Conservation (phyloP, 2,329 filamentous ascomycete genomes). For the Trichoderma simmonsii region DNA sequence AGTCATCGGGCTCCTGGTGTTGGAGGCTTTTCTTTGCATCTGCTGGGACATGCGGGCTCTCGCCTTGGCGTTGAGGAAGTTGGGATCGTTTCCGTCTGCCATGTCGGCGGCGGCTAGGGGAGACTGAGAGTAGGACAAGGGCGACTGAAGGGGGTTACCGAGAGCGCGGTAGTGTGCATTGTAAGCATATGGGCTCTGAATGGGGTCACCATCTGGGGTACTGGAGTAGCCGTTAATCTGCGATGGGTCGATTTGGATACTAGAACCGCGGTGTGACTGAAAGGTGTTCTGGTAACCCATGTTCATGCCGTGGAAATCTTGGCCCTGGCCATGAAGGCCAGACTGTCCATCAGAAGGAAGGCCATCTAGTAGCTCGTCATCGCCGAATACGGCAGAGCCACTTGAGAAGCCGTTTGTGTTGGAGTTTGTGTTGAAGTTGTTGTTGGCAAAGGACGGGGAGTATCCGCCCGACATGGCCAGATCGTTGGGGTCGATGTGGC, state of each 20-base stretch:
- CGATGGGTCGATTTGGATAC: slow-evolving; percentile 61
- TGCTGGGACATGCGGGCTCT: slow-evolving; percentile 58
- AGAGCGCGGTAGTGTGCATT: slow-evolving; percentile 73
- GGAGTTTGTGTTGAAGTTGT: slow-evolving; percentile 55
- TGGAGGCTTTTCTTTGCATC: slow-evolving; percentile 71
- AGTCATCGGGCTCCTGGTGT: slow-evolving; percentile 75
- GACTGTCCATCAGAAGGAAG: slow-evolving; percentile 55
- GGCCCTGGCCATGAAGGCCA: slow-evolving; percentile 51
- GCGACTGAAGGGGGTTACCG: slow-evolving; percentile 46
- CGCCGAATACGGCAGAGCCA: slow-evolving; percentile 74
- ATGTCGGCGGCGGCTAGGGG: slow-evolving; percentile 46
- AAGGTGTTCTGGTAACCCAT: slow-evolving; percentile 59
- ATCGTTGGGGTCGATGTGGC: slow-evolving; percentile 79
- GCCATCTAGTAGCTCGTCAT: slow-evolving; percentile 83
- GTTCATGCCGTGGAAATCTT: slow-evolving; percentile 56
- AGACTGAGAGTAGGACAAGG: slow-evolving; percentile 40
- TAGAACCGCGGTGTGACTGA: slow-evolving; percentile 51
- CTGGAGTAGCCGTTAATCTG: slow-evolving; percentile 82
- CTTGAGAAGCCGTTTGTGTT: slow-evolving; percentile 71
- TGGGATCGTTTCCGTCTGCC: slow-evolving; percentile 49
- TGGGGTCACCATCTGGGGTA: slow-evolving; percentile 86
- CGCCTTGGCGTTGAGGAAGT: slow-evolving; percentile 60
- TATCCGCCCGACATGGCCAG: slow-evolving; percentile 66
- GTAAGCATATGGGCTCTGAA: slow-evolving; percentile 87
- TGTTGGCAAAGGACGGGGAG: slow-evolving; percentile 55